Evolutionary conservation across 2,329 filamentous ascomycete species (phyloP).

Genomic region (Sordariomycetes sp.): DNA sequence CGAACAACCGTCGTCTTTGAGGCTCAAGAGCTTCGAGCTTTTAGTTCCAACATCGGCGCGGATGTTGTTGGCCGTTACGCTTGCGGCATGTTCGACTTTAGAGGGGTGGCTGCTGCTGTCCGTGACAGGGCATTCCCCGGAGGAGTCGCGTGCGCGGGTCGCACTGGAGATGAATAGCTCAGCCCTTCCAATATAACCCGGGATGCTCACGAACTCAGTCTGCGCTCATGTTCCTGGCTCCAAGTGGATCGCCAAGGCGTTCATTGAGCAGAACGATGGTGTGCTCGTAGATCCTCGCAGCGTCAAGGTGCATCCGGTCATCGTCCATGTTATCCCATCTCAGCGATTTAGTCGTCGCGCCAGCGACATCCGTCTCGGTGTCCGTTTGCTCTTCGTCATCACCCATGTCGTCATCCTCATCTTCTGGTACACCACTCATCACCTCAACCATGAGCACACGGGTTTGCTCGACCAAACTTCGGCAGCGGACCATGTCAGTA

Average conservation of each 20-base stretch:
- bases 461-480: slow-evolving; percentile 70
- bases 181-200: too few species aligned
- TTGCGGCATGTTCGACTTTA: too few species aligned
- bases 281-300: slow-evolving; percentile 69
- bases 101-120: too few species aligned
- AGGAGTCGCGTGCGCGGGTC: too few species aligned
- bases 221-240: slow-evolving; percentile 1
- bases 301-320: slow-evolving; percentile 55
- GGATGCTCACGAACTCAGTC: too few species aligned
- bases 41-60: too few species aligned
- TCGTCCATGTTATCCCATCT: slow-evolving; percentile 32
- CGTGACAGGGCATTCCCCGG: too few species aligned
- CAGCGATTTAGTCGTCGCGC: not conserved
- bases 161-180: too few species aligned
- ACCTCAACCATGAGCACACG: slow-evolving; percentile 62
- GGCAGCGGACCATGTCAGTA: slow-evolving; percentile 82
- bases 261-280: slow-evolving; percentile 69
- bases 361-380: slow-evolving; percentile 22
- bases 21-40: too few species aligned
- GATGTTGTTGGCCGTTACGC: too few species aligned
- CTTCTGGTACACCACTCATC: slow-evolving; percentile 38
- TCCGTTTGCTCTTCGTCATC: slow-evolving; percentile 28
- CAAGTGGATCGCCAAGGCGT: slow-evolving; percentile 40
- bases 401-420: slow-evolving; percentile 26
- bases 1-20: too few species aligned